Evolutionary conservation across 345 rosid genomes (phyloP), one percentile per base, ranked within the genome.

Genomic region (Brassica rapa): DNA sequence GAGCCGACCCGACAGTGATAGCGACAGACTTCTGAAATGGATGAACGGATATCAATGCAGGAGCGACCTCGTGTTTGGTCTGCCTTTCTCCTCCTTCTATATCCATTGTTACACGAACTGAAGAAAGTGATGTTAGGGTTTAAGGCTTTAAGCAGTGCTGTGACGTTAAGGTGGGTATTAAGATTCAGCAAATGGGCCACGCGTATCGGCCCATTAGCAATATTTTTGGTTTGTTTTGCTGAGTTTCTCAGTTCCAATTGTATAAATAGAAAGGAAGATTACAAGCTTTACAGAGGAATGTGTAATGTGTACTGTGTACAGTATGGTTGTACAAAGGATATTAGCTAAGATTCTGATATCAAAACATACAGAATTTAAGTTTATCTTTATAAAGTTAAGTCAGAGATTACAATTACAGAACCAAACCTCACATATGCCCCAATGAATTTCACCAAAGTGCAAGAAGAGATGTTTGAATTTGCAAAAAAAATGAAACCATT

Each of bases 1-100:
- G 97, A 85, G 91, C 96, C 15, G 91, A 85, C 2, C 96, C 97
- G 65, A 91, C 90, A 11, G 97, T 82, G 51, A 95, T 91, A 5
- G 87, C 87, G 6, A 93, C 88, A 0, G 94, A 90, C 59, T 82
- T 79, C 74, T 89, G 98, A 72, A 76, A 51, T 7, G 97, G 97
- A 67, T 95, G 94, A 35, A 88, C 86, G 4, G 92, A 70, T 24
- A 93, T 79, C 16, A 93, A 83, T 35, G 99, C 96, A 7, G 96
- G 97, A 73, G 98, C 92, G 49, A 86, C 93, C 80, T 91, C 96
- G 14, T 78, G 60, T 29, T 87, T 88, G 77, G 63, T 85, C 60
- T 79, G 84, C 76, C 8, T 78, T 64, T 88, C 93, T 56, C 75
- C 86, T 68, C 1, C 35, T 77, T 89, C 93, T 32, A 81, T 77